Conservation (phyloP, 23 red algal species). For the Gracilaria gracilis region DNA sequence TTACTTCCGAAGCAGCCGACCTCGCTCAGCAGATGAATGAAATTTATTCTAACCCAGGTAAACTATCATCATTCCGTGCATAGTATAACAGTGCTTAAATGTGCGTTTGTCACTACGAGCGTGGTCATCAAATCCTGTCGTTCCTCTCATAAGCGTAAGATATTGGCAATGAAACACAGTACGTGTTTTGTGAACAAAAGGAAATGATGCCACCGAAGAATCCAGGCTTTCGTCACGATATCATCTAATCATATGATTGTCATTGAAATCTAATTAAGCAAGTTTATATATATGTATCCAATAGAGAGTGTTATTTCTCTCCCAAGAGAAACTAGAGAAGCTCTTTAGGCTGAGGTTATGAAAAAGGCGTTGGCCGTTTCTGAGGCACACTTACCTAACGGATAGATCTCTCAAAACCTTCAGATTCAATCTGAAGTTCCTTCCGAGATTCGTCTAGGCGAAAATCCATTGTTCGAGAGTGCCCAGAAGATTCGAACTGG, state of each 20-base stretch:
- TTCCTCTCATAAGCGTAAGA: not conserved
- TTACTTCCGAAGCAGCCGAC: constrained; percentile 57
- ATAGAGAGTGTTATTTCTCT: constrained; percentile 64
- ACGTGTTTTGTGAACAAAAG: not conserved
- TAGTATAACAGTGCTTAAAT: not conserved
- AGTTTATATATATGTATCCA: not conserved
- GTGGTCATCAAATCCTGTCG: not conserved
- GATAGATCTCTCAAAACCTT: constrained; percentile 16
- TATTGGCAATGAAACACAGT: not conserved
- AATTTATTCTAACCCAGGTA: constrained; percentile 69
- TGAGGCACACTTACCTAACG: constrained; percentile 25
- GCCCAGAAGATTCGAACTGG: constrained; percentile 19
- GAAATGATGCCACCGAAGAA: not conserved
- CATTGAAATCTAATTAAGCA: not conserved
- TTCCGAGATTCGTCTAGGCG: constrained; percentile 53
- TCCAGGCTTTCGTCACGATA: not conserved
- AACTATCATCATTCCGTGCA: not conserved
- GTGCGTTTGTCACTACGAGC: too few relatives aligned
- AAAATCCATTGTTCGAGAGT: constrained; percentile 60
- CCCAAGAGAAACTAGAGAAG: constrained; percentile 14
- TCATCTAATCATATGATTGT: not conserved
- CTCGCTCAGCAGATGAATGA: constrained; percentile 50
- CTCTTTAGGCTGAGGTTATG: constrained; percentile 41
- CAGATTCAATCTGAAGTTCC: too few relatives aligned
- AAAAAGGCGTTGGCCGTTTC: constrained; percentile 39